Percentiles rank a stretch among this genome's conserved stretches.
Conservation (phyloP, 2,329 filamentous ascomycete species). For the Cercospora sp. region DNA sequence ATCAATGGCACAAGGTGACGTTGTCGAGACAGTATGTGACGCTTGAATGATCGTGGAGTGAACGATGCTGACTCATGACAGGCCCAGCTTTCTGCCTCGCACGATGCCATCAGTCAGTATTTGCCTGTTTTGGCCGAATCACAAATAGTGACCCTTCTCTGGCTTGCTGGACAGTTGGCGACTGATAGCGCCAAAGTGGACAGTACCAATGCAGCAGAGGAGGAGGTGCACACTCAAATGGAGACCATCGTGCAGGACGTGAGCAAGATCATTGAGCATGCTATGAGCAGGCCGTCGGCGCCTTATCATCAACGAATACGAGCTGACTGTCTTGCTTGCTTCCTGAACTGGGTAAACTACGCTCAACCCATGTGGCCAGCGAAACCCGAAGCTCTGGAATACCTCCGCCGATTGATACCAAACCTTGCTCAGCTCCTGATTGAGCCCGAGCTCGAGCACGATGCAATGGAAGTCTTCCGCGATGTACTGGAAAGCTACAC, state of each 20-base stretch:
- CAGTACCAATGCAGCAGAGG: slow-evolving; percentile 22
- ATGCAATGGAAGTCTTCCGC: slow-evolving; percentile 62
- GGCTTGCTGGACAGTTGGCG: slow-evolving; percentile 64
- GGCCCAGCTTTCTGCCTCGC: slow-evolving; percentile 42
- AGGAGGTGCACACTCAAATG: slow-evolving; percentile 45
- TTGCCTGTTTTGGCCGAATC: slow-evolving; percentile 50
- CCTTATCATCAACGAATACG: slow-evolving; percentile 16
- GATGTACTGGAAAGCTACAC: slow-evolving; percentile 67
- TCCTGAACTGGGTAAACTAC: slow-evolving; percentile 68
- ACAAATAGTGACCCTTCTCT: slow-evolving; percentile 60
- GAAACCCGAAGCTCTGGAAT: slow-evolving; percentile 57
- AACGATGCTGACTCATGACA: slow-evolving; percentile 4
- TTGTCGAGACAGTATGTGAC: background rate
- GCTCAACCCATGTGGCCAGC: slow-evolving; percentile 64
- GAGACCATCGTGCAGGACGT: slow-evolving; percentile 54
- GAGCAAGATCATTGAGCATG: slow-evolving; percentile 46
- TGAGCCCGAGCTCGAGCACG: slow-evolving; percentile 58
- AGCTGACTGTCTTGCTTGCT: slow-evolving; percentile 38
- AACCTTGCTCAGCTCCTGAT: slow-evolving; percentile 62
- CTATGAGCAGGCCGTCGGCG: slow-evolving; percentile 16
- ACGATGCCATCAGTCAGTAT: slow-evolving; percentile 48
- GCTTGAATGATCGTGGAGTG: background rate
- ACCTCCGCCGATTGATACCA: slow-evolving; percentile 61
- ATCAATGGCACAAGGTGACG: slow-evolving; percentile 30
- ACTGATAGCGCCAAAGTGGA: slow-evolving; percentile 70